Base-by-base conservation (phyloP, 495 filamentous ascomycete genomes). In the Corynascus novoguineensis region DNA sequence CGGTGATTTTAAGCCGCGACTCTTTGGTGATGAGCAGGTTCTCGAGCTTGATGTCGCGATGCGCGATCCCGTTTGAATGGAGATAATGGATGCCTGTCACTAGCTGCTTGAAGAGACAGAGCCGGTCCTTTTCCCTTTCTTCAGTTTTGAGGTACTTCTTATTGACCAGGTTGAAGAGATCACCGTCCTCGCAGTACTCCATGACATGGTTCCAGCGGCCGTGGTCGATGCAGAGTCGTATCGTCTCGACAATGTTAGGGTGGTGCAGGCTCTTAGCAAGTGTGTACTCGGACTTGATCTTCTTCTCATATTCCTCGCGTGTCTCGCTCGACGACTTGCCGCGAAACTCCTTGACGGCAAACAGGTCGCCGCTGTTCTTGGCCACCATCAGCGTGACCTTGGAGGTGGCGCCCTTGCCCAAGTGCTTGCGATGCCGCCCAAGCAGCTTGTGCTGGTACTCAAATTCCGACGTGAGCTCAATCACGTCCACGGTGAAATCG, bases 11-110 rank as follows among this genome's bases (percentile, higher is more conserved):
- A 45, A 91, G 71, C 60, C 84, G 81, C 57, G 87, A 85, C 48
- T 85, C 79, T 32, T 75, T 78, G 2, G 78, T 83, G 50, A 92
- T 73, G 50, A 92, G 75, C 22, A 91, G 73, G 64, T 91, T 91
- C 68, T 91, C 88, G 9, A 85, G 77, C 69, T 91, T 92, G 73
- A 90, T 81, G 65, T 92, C 88, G n/a, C 87, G 83, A 62, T 90
- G 87, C 22, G 86, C 87, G 60, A 89, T 85, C 41, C 86, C 87
- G 60, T 86, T 79, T 49, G 71, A 71, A 66, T 90, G 86, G 32
- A 90, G 71, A 61, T 89, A 87, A 53, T 81, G 76, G 45, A 89
- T 75, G 21, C 86, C 86, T 40, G 83, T 82, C 37, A 89, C 69
- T 19, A 91, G 74, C 70, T 91, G 87, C 74, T 91, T 91, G 78